phyloP scores from a whole-genome alignment of 805 yeast genomes.

The Candida yuanshanica region DNA sequence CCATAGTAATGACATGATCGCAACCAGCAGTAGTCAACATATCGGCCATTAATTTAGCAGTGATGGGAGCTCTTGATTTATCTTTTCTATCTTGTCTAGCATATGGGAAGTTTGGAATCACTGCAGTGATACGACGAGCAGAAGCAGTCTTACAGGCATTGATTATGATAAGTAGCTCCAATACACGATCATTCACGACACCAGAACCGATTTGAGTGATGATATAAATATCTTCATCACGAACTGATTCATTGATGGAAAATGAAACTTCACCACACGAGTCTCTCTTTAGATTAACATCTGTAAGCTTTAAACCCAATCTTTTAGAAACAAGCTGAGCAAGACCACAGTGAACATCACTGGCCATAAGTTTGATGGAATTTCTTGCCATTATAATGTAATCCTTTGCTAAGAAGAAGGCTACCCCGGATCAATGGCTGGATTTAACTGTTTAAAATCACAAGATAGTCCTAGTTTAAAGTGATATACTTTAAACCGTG shows the following conservation, averaged over 20 bases:
- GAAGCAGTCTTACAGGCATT: constrained; percentile 81
- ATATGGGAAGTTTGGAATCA: constrained; percentile 77
- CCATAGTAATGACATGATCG: constrained; percentile 84
- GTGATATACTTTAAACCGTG: neutral
- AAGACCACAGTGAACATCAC: constrained; percentile 61
- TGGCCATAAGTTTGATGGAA: constrained; percentile 61
- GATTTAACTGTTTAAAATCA: neutral
- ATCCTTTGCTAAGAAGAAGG: neutral
- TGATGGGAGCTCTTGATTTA: constrained; percentile 78
- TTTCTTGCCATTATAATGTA: constrained; percentile 56
- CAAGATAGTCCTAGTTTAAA: neutral
- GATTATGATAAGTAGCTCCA: constrained; percentile 72
- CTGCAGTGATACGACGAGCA: constrained; percentile 78
- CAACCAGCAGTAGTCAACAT: constrained; percentile 81
- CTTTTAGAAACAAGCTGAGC: constrained; percentile 65
- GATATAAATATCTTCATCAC: constrained; percentile 80
- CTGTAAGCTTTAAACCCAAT: constrained; percentile 54
- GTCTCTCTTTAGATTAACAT: constrained; percentile 58
- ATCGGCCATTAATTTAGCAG: constrained; percentile 81
- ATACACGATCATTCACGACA: constrained; percentile 65
- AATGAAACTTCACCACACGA: constrained; percentile 71
- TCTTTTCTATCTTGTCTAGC: constrained; percentile 90
- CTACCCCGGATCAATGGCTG: neutral
- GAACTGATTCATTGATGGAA: constrained; percentile 72
- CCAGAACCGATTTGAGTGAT: constrained; percentile 79